A percentile compares a stretch with the other conserved stretches of the same genome.
Conservation (phyloP, 2,329 filamentous ascomycete species). For the Cercospora brassicicola region DNA sequence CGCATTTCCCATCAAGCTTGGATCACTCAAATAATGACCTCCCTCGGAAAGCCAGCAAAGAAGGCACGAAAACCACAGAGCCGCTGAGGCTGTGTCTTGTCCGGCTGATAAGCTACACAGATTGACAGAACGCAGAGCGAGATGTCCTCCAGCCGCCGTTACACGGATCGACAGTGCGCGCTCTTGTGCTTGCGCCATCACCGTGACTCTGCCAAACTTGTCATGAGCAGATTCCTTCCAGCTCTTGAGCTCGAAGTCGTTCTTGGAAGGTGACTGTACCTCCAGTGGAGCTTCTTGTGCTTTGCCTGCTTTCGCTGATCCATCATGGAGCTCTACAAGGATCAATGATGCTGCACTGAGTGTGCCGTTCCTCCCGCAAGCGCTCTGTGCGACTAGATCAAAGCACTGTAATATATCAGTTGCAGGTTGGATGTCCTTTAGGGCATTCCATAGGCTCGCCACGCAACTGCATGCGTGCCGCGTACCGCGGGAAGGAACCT, state of each 20-base stretch:
- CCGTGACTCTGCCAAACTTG: neutral
- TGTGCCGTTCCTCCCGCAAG: constrained; percentile 23
- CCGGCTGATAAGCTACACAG: neutral
- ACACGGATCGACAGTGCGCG: neutral
- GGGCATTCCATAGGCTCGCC: constrained; percentile 21
- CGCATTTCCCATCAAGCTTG: neutral
- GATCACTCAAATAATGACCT: neutral
- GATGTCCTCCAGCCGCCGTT: neutral
- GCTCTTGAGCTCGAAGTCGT: neutral
- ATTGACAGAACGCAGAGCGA: neutral
- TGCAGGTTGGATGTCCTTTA: constrained; percentile 8
- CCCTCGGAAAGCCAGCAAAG: neutral
- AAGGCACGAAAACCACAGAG: neutral
- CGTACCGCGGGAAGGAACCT: neutral
- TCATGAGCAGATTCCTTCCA: neutral
- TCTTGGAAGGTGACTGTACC: neutral
- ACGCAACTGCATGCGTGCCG: constrained; percentile 6
- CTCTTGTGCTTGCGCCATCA: neutral
- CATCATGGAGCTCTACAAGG: neutral
- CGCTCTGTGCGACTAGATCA: constrained; percentile 22
- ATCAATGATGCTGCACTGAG: neutral
- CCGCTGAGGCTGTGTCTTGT: neutral
- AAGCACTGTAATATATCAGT: constrained; percentile 17
- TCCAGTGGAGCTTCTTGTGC: neutral
- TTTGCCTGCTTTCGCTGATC: neutral